A percentile compares a stretch with the other conserved stretches of the same genome.
phyloP scores from a whole-genome alignment of 2,329 filamentous ascomycete species.

The Pseudogymnoascus sp. region DNA sequence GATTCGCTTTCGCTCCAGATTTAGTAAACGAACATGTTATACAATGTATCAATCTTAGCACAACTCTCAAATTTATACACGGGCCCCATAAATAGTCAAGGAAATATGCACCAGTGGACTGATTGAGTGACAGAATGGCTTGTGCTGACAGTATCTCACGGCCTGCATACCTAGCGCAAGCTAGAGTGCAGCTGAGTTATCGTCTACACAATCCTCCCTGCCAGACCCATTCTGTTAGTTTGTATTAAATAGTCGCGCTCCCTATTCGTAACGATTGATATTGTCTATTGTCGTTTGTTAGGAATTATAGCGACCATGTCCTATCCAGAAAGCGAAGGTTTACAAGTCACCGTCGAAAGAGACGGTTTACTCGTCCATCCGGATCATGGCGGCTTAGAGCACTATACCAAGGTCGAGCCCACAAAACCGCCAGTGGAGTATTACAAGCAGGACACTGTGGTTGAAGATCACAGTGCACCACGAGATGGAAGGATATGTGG shows the following conservation, averaged over 20 bases:
- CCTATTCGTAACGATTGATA: background rate
- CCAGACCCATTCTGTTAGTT: background rate
- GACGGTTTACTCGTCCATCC: background rate
- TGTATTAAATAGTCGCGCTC: background rate
- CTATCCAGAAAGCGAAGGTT: background rate
- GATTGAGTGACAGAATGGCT: no score
- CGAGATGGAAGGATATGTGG: slow-evolving; percentile 11
- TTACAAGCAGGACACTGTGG: background rate
- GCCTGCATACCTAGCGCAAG: no score
- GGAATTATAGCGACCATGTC: background rate
- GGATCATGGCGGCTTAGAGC: background rate
- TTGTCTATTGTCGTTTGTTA: background rate
- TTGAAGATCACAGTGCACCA: background rate
- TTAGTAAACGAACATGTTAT: background rate
- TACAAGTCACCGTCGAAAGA: background rate
- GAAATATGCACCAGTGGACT: no score
- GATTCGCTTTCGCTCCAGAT: background rate
- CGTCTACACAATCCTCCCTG: background rate
- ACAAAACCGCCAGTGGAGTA: background rate
- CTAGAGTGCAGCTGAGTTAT: background rate
- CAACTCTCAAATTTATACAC: background rate
- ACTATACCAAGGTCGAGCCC: background rate
- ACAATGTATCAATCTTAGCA: background rate
- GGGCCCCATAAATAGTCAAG: no score
- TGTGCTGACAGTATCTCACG: no score